phyloP scores from a whole-genome alignment of 2,329 filamentous ascomycete genomes.

The Aspergillus sp. region DNA sequence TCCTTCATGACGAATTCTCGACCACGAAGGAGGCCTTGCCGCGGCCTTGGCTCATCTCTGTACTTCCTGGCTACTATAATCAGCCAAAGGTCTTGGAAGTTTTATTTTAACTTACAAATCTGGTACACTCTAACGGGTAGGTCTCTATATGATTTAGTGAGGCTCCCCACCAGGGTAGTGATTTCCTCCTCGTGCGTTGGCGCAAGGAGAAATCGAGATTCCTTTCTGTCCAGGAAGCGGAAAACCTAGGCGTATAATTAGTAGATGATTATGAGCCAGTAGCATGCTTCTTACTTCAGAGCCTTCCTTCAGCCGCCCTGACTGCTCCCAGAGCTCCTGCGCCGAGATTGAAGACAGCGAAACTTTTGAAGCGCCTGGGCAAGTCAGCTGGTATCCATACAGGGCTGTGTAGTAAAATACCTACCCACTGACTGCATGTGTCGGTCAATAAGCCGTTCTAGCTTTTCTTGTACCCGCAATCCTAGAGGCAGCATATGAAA shows the following conservation, averaged over 20 bases:
- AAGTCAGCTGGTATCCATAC: neutral
- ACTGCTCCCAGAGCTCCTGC: conserved; percentile 77
- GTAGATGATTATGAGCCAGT: neutral
- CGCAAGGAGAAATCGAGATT: conserved; percentile 71
- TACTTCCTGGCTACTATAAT: conserved; percentile 73
- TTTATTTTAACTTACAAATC: conserved; percentile 59
- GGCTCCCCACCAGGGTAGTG: conserved; percentile 71
- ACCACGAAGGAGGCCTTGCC: conserved; percentile 82
- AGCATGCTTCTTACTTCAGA: conserved; percentile 63
- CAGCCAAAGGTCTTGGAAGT: neutral
- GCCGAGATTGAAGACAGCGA: conserved; percentile 84
- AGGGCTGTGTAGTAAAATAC: conserved; percentile 16
- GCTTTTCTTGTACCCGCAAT: conserved; percentile 80
- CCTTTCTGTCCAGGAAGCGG: conserved; percentile 74
- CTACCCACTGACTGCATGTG: conserved; percentile 77
- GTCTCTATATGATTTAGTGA: conserved; percentile 78
- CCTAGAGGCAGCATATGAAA: conserved; percentile 92
- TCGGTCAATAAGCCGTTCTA: conserved; percentile 81
- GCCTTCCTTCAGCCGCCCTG: conserved; percentile 73
- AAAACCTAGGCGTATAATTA: conserved; percentile 62
- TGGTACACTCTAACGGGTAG: conserved; percentile 88
- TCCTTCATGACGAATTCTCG: conserved; percentile 98
- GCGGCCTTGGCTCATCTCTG: conserved; percentile 83
- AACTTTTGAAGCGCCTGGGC: conserved; percentile 71
- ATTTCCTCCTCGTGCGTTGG: conserved; percentile 98